A percentile compares a stretch with the other conserved stretches of the same genome.
Conservation (phyloP, 805 yeast species). For the Schizosaccharomyces lindneri region DNA sequence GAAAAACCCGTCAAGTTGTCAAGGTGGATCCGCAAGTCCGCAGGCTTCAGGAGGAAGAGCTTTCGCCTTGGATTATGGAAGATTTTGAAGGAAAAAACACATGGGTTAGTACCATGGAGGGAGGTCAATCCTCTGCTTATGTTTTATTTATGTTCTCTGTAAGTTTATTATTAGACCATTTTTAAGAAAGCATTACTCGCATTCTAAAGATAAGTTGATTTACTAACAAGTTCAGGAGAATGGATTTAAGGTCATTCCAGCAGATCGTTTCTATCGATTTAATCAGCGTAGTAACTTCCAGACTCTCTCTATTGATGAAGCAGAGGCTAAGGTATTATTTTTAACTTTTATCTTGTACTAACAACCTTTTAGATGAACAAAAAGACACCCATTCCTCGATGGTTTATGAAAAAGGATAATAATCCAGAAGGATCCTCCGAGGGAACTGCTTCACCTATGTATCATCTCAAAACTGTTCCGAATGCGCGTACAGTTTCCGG, state of each 20-base stretch:
- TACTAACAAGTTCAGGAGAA: constrained; percentile 13
- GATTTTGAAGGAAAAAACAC: constrained; percentile 86
- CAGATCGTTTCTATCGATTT: constrained; percentile 79
- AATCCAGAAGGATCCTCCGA: constrained; percentile 16
- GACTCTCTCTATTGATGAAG: constrained; percentile 83
- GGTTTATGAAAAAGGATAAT: constrained; percentile 71
- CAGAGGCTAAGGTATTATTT: constrained; percentile 31
- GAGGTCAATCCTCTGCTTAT: constrained; percentile 64
- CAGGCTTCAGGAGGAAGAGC: constrained; percentile 77
- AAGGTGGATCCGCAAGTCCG: constrained; percentile 63
- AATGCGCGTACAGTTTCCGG: not conserved
- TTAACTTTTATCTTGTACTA: not conserved
- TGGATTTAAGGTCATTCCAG: constrained; percentile 84
- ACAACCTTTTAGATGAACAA: constrained; percentile 37
- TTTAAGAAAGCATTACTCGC: too few species aligned
- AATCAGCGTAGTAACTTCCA: constrained; percentile 85
- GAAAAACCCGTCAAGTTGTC: constrained; percentile 65
- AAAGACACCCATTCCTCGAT: constrained; percentile 55
- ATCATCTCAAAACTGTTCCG: constrained; percentile 10
- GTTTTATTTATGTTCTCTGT: constrained; percentile 66
- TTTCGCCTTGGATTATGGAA: constrained; percentile 94
- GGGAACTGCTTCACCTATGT: constrained; percentile 3
- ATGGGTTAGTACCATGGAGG: constrained; percentile 90
- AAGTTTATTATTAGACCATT: not conserved
- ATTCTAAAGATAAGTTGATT: too few species aligned